phyloP scores from a whole-genome alignment of 2,329 filamentous ascomycete genomes.

The Aspergillus felis region DNA sequence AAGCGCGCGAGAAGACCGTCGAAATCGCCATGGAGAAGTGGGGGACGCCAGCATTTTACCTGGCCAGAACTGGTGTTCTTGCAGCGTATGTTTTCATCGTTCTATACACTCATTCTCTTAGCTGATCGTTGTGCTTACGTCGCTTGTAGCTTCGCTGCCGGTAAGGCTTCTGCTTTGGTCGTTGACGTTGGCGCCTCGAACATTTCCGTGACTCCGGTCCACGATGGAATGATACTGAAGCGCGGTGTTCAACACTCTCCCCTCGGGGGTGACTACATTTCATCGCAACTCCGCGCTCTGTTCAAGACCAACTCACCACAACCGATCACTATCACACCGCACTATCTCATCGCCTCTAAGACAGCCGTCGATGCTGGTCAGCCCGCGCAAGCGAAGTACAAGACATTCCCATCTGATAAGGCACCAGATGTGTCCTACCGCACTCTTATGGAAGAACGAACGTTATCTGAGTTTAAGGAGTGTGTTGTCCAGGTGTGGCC shows the following conservation, averaged over 20 bases:
- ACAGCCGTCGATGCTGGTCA: conserved; percentile 81
- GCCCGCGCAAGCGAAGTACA: conserved; percentile 71
- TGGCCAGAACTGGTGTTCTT: conserved; percentile 83
- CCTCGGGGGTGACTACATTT: conserved; percentile 85
- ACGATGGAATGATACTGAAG: conserved; percentile 91
- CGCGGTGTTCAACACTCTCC: conserved; percentile 82
- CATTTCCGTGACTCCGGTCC: conserved; percentile 83
- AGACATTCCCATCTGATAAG: conserved; percentile 60
- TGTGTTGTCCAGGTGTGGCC: conserved; percentile 93
- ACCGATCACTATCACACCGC: conserved; percentile 73
- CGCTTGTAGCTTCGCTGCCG: conserved; percentile 66
- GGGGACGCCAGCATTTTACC: conserved; percentile 91
- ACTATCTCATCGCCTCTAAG: conserved; percentile 86
- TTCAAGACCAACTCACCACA: conserved; percentile 64
- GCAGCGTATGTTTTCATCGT: conserved; percentile 55
- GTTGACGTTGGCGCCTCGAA: conserved; percentile 87
- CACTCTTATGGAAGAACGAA: conserved; percentile 82
- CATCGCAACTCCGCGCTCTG: conserved; percentile 77
- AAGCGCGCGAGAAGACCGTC: conserved; percentile 87
- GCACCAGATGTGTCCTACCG: conserved; percentile 68
- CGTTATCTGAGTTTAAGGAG: conserved; percentile 95
- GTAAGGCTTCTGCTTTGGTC: conserved; percentile 88
- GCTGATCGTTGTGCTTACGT: conserved; percentile 4
- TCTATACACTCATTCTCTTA: neutral
- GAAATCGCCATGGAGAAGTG: conserved; percentile 97